phyloP scores from a whole-genome alignment of 2,329 filamentous ascomycete genomes.

The Cryphonectria radicalis region DNA sequence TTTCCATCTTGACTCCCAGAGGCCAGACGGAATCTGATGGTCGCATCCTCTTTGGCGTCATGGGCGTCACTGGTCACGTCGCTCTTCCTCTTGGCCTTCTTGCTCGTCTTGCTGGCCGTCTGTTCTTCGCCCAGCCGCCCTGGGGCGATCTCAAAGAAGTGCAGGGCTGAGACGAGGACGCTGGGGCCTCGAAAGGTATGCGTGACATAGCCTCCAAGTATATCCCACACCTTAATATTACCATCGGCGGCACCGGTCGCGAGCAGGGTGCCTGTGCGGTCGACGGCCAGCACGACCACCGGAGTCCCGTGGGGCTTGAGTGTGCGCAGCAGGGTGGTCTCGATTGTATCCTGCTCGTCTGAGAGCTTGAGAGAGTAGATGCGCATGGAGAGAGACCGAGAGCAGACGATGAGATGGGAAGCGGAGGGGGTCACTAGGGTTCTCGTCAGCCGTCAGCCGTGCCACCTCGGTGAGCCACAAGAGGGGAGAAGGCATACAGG shows the following conservation, averaged over 20 bases:
- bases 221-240: conserved; percentile 95
- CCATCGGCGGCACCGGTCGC: conserved; percentile 94
- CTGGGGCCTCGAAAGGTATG: conserved; percentile 95
- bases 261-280: conserved; percentile 84
- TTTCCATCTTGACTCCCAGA: conserved; percentile 95
- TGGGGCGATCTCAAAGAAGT: conserved; percentile 80
- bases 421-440: conserved; percentile 78
- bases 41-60: conserved; percentile 37
- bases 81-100: conserved; percentile 50
- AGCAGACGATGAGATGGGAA: conserved; percentile 88
- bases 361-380: conserved; percentile 76
- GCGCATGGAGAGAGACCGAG: conserved; percentile 92
- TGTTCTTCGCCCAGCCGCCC: conserved; percentile 45
- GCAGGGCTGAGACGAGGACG: conserved; percentile 85
- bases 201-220: conserved; percentile 85
- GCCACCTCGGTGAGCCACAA: neutral
- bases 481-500: conserved; percentile 48
- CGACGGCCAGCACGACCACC: conserved; percentile 82
- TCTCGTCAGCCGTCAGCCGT: conserved; percentile 30
- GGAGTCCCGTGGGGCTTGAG: conserved; percentile 90
- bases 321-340: conserved; percentile 73
- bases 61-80: conserved; percentile 47
- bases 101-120: conserved; percentile 45
- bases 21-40: conserved; percentile 74
- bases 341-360: conserved; percentile 60